Evolutionary conservation across 805 yeast species (phyloP).

Genomic region (Candida ipomoeae): DNA sequence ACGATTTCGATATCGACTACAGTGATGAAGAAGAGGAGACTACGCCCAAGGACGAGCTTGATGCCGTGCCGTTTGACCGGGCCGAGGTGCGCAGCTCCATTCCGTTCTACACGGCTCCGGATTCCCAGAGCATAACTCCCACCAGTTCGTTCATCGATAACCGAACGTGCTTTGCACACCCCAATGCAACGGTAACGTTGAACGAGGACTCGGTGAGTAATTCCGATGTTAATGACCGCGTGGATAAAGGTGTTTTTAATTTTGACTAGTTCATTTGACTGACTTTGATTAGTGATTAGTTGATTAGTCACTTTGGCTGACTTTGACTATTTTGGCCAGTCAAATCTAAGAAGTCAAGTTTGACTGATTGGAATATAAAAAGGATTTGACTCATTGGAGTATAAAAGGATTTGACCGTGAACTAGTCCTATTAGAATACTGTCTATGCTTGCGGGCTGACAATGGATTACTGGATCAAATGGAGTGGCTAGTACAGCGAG

Average conservation of each 20-base stretch:
- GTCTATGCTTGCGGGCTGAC: too few species aligned
- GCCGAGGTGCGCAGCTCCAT: conserved; percentile 20
- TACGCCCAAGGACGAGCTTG: conserved; percentile 5
- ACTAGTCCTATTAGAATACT: too few species aligned
- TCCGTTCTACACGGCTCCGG: conserved; percentile 28
- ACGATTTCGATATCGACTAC: conserved; percentile 35
- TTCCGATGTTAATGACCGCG: conserved; percentile 7
- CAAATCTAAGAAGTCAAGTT: too few species aligned
- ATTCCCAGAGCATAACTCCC: conserved; percentile 31
- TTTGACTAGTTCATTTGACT: background rate
- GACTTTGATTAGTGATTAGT: too few species aligned
- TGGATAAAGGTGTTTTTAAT: conserved; percentile 1
- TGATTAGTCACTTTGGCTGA: too few species aligned
- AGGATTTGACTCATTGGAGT: too few species aligned
- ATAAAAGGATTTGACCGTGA: too few species aligned
- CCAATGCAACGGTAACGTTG: conserved; percentile 34
- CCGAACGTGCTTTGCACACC: conserved; percentile 41
- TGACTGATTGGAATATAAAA: too few species aligned
- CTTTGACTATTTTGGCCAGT: too few species aligned
- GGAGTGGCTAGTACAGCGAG: too few species aligned
- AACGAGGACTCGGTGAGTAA: conserved; percentile 10
- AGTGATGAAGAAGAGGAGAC: conserved; percentile 21
- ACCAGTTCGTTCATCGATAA: conserved; percentile 27
- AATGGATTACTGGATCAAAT: too few species aligned
- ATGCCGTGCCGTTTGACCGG: background rate